Evolutionary conservation across 495 filamentous ascomycete species (phyloP), one percentile per base, ranked within the genome.

Genomic region (Pseudoneurospora amorphoporcata): DNA sequence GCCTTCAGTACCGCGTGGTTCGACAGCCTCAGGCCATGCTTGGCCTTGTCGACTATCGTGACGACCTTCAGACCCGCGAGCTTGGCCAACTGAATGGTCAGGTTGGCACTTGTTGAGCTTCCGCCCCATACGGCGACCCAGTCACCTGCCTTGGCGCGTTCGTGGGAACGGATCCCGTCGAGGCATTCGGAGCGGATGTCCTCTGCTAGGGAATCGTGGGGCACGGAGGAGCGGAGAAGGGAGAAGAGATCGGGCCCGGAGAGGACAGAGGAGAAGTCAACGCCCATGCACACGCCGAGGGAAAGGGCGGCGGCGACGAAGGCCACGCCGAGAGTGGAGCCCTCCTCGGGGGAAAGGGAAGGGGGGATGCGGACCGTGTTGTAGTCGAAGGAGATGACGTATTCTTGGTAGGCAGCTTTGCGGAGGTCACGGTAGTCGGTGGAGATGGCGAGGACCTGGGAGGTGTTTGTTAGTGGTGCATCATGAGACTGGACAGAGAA

Each of bases 101-200:
- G 79, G 68, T 85, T 84, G 0, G 89, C 90, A 4, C 88, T 89
- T 2, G 86, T 90, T 43, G 89, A 90, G 1, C 79, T 82, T 86
- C 89, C 90, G 75, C 89, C 90, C 90, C 90, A 92, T 16, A 92
- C 87, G 12, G 85, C 88, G 71, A 92, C 77, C 90, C 89, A 92
- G 39, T 92, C 90, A 0, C 87, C 88, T 9, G 73, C 47, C 68
- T 80, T 79, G 2, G 85, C 81, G 41, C 84, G 80, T 72, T 88
- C 87, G 12, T 78, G 73, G 14, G 78, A 74, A 9, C 70, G 69
- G 39, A 85, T 83, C 6, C 82, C 77, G 10, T 84, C 78, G 39
- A 90, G 85, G 45, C 84, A 87, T 69, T 92, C 88, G 2, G 80
- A 73, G 17, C 81, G 75, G 40, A 91, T 84, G 75, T 91, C 88